phyloP scores from a whole-genome alignment of 306 rosid genomes.

The Begonia masoniana region DNA sequence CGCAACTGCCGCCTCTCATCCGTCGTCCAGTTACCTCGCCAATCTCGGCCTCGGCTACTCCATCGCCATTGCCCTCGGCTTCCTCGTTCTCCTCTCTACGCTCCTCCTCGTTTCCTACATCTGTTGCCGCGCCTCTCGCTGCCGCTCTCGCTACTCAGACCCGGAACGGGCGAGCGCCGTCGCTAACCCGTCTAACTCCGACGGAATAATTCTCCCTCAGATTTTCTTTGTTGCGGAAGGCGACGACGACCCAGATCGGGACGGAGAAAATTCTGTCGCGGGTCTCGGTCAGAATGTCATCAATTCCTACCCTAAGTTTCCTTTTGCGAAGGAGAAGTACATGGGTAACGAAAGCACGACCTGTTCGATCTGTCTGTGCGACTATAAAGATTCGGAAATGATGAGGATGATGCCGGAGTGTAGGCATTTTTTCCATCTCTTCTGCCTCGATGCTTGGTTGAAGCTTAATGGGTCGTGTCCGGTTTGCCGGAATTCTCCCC shows the following conservation, averaged over 20 bases:
- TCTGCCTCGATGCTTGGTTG: slow-evolving; percentile 85
- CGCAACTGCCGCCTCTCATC: background rate
- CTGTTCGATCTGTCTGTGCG: slow-evolving; percentile 82
- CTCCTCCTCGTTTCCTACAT: slow-evolving; percentile 47
- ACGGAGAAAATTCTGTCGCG: slow-evolving; percentile 16
- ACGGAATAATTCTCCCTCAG: slow-evolving; percentile 56
- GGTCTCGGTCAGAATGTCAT: slow-evolving; percentile 60
- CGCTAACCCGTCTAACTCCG: slow-evolving; percentile 3
- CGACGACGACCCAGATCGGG: slow-evolving; percentile 24
- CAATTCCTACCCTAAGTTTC: slow-evolving; percentile 68
- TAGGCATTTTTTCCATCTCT: slow-evolving; percentile 60
- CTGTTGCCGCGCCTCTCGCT: slow-evolving; percentile 33
- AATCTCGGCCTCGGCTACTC: slow-evolving; percentile 43
- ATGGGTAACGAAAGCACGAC: slow-evolving; percentile 10
- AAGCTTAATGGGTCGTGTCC: slow-evolving; percentile 92
- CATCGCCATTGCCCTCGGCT: slow-evolving; percentile 81
- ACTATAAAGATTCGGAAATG: slow-evolving; percentile 76
- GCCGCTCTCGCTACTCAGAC: slow-evolving; percentile 6
- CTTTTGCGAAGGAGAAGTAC: slow-evolving; percentile 16
- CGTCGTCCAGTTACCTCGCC: slow-evolving; percentile 29
- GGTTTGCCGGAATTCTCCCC: slow-evolving; percentile 83
- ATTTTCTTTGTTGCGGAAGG: slow-evolving; percentile 73
- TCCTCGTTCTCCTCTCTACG: slow-evolving; percentile 36
- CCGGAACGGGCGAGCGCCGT: background rate
- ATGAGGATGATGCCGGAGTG: slow-evolving; percentile 97